Evolutionary conservation across 257 asterid species (phyloP).

Genomic region (Jacaranda mimosifolia): DNA sequence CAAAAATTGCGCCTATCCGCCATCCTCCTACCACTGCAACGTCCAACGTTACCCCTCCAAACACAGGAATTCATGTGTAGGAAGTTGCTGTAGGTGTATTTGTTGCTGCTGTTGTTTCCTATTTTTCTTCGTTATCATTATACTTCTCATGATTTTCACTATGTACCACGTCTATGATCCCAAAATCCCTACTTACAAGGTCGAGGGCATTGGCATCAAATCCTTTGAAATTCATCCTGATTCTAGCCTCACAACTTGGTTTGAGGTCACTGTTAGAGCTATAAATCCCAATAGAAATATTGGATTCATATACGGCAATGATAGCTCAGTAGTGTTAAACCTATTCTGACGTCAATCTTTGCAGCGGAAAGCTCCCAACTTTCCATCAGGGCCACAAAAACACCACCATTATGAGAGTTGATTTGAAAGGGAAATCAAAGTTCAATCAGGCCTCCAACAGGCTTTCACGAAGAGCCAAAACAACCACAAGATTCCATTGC

Average conservation of each 20-base stretch:
- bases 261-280: slow-evolving; percentile 46
- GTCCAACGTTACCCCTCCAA: slow-evolving; percentile 48
- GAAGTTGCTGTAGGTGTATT: slow-evolving; percentile 46
- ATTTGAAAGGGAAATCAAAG: slow-evolving; percentile 49
- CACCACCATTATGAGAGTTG: slow-evolving; percentile 42
- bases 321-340: slow-evolving; percentile 37
- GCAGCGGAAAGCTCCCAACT: slow-evolving; percentile 56
- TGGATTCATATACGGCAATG: slow-evolving; percentile 51
- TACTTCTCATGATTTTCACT: neutral
- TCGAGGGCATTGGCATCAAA: slow-evolving; percentile 47
- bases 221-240: slow-evolving; percentile 47
- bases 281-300: slow-evolving; percentile 56
- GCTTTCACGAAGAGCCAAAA: slow-evolving; percentile 36
- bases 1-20: slow-evolving; percentile 26
- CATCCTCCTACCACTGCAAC: slow-evolving; percentile 41
- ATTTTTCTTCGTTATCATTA: slow-evolving; percentile 43
- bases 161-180: slow-evolving; percentile 48
- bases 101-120: slow-evolving; percentile 59
- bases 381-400: slow-evolving; percentile 55
- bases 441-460: slow-evolving; percentile 45
- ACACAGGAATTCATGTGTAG: neutral
- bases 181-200: slow-evolving; percentile 46
- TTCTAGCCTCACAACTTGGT: slow-evolving; percentile 46
- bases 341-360: slow-evolving; percentile 41
- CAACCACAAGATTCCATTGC: slow-evolving; percentile 50